Percentiles rank a stretch among this genome's conserved stretches.
phyloP scores from a whole-genome alignment of 2,329 filamentous ascomycete species.

The Thermomyces lanuginosus region DNA sequence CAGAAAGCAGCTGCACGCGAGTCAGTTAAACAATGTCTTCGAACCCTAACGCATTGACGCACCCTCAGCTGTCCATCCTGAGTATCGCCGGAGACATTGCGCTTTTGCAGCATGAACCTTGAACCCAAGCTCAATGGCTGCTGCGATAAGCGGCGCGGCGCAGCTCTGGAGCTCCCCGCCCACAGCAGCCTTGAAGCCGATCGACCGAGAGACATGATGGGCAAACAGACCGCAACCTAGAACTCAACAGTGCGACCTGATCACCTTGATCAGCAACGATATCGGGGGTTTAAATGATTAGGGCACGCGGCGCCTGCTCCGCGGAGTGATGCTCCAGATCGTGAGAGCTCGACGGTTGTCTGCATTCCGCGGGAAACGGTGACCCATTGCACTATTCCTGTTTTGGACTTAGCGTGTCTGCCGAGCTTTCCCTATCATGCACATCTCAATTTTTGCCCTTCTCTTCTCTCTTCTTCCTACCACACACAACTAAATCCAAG shows the following conservation, averaged over 20 bases:
- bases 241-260: background rate
- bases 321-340: slow-evolving; percentile 6
- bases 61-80: slow-evolving; percentile 29
- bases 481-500: slow-evolving; percentile 62
- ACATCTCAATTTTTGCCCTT: slow-evolving; percentile 9
- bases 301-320: slow-evolving; percentile 1
- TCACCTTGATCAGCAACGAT: background rate
- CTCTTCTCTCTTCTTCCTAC: slow-evolving; percentile 23
- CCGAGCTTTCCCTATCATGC: slow-evolving; percentile 8
- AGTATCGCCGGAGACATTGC: slow-evolving; percentile 23
- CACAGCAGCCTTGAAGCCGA: slow-evolving; percentile 18
- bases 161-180: slow-evolving; percentile 16
- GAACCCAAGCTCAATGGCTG: slow-evolving; percentile 8
- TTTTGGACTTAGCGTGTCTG: too few relatives aligned
- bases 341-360: slow-evolving; percentile 1
- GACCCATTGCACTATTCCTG: too few relatives aligned
- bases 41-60: slow-evolving; percentile 2
- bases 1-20: slow-evolving; percentile 51
- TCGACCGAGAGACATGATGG: slow-evolving; percentile 21
- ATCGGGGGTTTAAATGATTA: background rate
- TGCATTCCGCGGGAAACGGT: slow-evolving; percentile 7
- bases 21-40: slow-evolving; percentile 1
- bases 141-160: slow-evolving; percentile 10
- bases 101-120: slow-evolving; percentile 16
- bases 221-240: background rate